Evolutionary conservation across 805 yeast species (phyloP).

Genomic region (Ogataea methylovora): DNA sequence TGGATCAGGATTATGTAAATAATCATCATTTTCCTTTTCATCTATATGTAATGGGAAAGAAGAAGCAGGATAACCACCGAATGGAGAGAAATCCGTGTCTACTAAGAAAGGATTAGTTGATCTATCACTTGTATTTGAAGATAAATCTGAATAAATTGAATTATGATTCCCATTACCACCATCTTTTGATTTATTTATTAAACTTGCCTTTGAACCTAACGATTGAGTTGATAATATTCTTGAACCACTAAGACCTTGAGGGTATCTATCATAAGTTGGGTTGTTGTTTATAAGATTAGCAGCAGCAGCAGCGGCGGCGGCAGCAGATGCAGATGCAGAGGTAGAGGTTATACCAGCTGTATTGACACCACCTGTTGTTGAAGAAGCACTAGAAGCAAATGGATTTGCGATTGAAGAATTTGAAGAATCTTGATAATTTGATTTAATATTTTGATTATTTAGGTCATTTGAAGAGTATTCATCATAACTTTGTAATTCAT

Average conservation of each 20-base stretch:
- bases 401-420: constrained; percentile 20
- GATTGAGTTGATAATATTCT: constrained; percentile 50
- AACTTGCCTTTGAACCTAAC: constrained; percentile 24
- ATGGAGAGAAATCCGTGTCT: constrained; percentile 73
- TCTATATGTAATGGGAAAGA: constrained; percentile 87
- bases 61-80: constrained; percentile 94
- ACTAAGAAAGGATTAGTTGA: constrained; percentile 17
- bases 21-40: constrained; percentile 93
- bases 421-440: too few species aligned
- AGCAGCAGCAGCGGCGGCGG: not conserved
- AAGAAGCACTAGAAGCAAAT: constrained; percentile 15
- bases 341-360: not conserved
- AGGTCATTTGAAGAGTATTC: constrained; percentile 17
- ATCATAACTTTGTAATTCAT: constrained; percentile 22
- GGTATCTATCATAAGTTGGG: constrained; percentile 51
- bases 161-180: constrained; percentile 1
- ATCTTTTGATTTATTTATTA: constrained; percentile 4
- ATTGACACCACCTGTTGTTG: not conserved
- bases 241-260: constrained; percentile 47
- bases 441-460: too few species aligned
- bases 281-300: not conserved
- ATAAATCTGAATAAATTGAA: constrained; percentile 5
- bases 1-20: constrained; percentile 93
- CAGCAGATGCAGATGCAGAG: not conserved
- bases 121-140: constrained; percentile 5